Conservation (phyloP, 2,329 filamentous ascomycete genomes). For the Davidsoniella australis region DNA sequence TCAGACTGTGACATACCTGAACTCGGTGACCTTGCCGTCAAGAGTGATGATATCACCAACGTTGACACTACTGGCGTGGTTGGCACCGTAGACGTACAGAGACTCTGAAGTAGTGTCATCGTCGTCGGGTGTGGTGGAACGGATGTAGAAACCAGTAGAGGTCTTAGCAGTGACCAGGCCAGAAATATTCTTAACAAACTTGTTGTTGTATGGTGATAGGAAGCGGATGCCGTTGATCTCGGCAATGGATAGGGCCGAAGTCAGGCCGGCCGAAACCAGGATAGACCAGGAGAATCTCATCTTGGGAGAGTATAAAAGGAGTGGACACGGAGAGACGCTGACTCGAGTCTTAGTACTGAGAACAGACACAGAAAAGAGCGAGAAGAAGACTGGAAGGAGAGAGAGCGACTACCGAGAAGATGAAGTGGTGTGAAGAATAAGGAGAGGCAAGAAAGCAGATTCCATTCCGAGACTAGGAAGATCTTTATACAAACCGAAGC, state of each 20-base stretch:
- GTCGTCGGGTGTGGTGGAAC: slow-evolving; percentile 38
- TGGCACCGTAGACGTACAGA: slow-evolving; percentile 44
- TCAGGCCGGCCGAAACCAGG: slow-evolving; percentile 18
- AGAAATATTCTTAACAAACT: slow-evolving; percentile 39
- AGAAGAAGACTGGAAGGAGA: too few species aligned
- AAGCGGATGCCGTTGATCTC: slow-evolving; percentile 51
- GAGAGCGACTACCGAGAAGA: too few species aligned
- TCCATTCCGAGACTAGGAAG: too few species aligned
- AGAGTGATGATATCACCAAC: slow-evolving; percentile 48
- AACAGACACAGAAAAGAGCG: too few species aligned
- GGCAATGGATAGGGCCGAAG: slow-evolving; percentile 31
- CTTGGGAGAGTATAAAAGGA: slow-evolving; percentile 8
- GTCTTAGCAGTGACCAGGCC: slow-evolving; percentile 49
- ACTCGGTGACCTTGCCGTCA: slow-evolving; percentile 41
- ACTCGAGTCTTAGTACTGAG: too few species aligned
- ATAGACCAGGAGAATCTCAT: slow-evolving; percentile 20
- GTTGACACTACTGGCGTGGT: slow-evolving; percentile 31
- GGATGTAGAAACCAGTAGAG: slow-evolving; percentile 45
- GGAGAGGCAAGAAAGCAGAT: too few species aligned
- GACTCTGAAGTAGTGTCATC: slow-evolving; percentile 44
- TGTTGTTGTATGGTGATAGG: slow-evolving; percentile 40
- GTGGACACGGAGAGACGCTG: neutral
- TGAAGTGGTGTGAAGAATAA: too few species aligned
- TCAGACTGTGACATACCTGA: slow-evolving; percentile 22
- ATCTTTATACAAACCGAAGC: too few species aligned